Evolutionary conservation across 73 alveolate species (phyloP).

Genomic region (Paramecium bursaria): DNA sequence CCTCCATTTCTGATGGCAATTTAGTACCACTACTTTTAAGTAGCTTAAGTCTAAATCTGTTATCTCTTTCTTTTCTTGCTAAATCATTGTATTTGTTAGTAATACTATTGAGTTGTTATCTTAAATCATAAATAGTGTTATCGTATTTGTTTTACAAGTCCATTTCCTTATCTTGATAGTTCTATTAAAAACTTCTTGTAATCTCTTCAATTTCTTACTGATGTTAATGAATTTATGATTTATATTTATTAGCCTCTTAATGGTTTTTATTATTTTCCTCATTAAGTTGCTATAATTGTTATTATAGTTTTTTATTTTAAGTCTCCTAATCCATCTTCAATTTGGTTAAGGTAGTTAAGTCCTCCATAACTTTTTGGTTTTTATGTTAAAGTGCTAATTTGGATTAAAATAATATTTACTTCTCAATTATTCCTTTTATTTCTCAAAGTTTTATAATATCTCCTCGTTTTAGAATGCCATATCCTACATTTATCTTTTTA

Average conservation of each 20-base stretch:
- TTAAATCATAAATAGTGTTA: constrained; percentile 20
- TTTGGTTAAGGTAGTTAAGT: constrained; percentile 18
- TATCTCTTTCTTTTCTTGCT: constrained; percentile 50
- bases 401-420: background rate
- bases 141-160: constrained; percentile 27
- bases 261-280: constrained; percentile 20
- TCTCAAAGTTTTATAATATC: background rate
- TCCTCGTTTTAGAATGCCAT: constrained; percentile 42
- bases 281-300: background rate
- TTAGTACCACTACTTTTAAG: constrained; percentile 2
- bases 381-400: background rate
- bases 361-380: constrained; percentile 5
- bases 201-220: constrained; percentile 44
- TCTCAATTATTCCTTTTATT: background rate
- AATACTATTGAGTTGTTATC: background rate
- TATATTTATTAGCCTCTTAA: constrained; percentile 11
- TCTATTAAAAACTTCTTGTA: constrained; percentile 18
- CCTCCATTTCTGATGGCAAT: constrained; percentile 49
- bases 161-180: constrained; percentile 7
- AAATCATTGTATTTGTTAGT: constrained; percentile 40
- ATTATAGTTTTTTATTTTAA: background rate
- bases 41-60: constrained; percentile 45
- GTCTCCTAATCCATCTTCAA: constrained; percentile 19
- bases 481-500: constrained; percentile 47
- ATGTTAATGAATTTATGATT: constrained; percentile 1